Evolutionary conservation across 352 stramenopile genomes (phyloP).

Genomic region (Phytophthora palmivora): DNA sequence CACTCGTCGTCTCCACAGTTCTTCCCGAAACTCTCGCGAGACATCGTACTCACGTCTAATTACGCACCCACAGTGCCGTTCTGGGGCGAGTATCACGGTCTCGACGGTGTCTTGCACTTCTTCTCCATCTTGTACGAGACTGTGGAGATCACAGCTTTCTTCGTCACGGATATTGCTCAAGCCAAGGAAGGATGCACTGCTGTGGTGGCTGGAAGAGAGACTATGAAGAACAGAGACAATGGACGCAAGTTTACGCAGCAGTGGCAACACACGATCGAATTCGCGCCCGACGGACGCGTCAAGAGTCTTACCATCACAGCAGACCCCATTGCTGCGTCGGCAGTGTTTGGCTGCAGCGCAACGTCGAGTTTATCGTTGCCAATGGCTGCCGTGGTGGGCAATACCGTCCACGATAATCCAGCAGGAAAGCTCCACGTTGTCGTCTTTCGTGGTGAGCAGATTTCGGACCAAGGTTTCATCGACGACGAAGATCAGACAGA

Average conservation of each 20-base stretch:
- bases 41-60: slow-evolving; percentile 89
- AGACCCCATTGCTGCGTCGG: slow-evolving; percentile 85
- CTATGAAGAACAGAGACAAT: slow-evolving; percentile 91
- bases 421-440: slow-evolving; percentile 76
- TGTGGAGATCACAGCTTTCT: slow-evolving; percentile 89
- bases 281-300: slow-evolving; percentile 83
- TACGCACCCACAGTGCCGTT: slow-evolving; percentile 90
- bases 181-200: slow-evolving; percentile 84
- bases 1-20: slow-evolving; percentile 90
- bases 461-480: slow-evolving; percentile 63
- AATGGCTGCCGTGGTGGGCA: slow-evolving; percentile 85
- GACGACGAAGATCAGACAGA: slow-evolving; percentile 64
- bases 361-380: slow-evolving; percentile 87
- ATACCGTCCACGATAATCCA: slow-evolving; percentile 80
- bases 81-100: slow-evolving; percentile 89
- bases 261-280: slow-evolving; percentile 92
- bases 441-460: slow-evolving; percentile 86
- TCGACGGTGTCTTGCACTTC: slow-evolving; percentile 89
- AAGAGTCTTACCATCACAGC: slow-evolving; percentile 89
- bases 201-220: slow-evolving; percentile 84
- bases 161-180: slow-evolving; percentile 90
- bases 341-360: slow-evolving; percentile 88
- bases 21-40: slow-evolving; percentile 85
- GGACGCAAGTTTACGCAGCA: slow-evolving; percentile 90
- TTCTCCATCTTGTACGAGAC: slow-evolving; percentile 92